These are phyloP conservation scores for Zygoascus meyerae DNA, from an alignment of 1,139 yeast genomes.

Conservation along the genomic window DNA sequence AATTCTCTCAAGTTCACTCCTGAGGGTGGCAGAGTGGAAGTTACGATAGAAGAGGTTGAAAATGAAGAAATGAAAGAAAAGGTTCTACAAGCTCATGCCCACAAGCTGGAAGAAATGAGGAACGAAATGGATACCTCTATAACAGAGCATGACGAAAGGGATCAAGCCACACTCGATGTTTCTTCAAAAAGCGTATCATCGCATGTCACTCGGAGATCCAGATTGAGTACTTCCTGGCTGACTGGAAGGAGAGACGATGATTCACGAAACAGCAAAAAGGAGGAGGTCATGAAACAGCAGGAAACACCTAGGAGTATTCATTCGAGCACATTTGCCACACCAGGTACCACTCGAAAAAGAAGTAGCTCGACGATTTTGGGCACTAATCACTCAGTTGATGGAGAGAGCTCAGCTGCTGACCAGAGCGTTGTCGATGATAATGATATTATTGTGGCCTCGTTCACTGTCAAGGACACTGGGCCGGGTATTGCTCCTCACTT, in stretches of 20 bases:
- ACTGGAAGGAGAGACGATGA: too few relatives aligned
- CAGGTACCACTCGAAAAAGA: background rate
- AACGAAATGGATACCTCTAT: background rate
- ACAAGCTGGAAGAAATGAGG: background rate
- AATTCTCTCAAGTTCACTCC: slow-evolving; percentile 91
- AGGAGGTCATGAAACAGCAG: background rate
- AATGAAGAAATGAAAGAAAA: background rate
- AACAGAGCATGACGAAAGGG: background rate
- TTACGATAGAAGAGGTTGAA: slow-evolving; percentile 30
- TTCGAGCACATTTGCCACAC: background rate
- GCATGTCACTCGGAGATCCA: background rate
- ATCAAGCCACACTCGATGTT: background rate
- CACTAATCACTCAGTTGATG: background rate
- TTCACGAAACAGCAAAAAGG: too few relatives aligned
- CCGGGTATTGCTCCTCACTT: slow-evolving; percentile 82
- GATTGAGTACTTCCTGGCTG: background rate
- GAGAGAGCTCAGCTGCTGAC: background rate
- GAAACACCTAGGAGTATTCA: background rate
- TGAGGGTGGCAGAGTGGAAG: slow-evolving; percentile 73
- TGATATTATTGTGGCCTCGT: slow-evolving; percentile 17
- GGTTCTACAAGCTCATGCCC: background rate
- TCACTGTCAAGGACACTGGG: slow-evolving; percentile 70
- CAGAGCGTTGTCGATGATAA: background rate
- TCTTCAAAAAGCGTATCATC: background rate
- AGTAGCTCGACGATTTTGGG: background rate